Evolutionary conservation across 495 filamentous ascomycete genomes (phyloP), one percentile per base, ranked within the genome.

Genomic region (Hyaloscypha variabilis): DNA sequence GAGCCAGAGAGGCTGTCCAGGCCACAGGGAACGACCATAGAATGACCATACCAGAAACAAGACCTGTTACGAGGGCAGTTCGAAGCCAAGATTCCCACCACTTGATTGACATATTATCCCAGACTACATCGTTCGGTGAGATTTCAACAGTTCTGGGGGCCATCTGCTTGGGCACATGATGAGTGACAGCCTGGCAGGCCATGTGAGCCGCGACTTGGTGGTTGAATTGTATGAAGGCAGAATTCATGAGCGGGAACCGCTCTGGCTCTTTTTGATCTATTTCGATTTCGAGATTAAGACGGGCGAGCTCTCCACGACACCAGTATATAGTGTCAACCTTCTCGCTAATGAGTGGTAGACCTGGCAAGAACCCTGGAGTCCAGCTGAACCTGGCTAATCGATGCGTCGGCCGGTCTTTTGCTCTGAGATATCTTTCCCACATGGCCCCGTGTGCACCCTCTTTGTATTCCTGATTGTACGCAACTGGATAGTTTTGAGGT

Each of bases 211-310:
- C 93, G 6, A 97, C 92, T 76, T 99, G 95, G 71, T 97, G 91
- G 70, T 98, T 97, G 83, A 99, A 99, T 74, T 99, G 95, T 61
- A 99, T 93, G 71, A 99, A 99, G 17, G 95, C 95, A 14, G 96
- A 97, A 71, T 93, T 97, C 94, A 99, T 97, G 60, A 94, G 79
- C 2, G 95, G 96, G 66, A 91, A 99, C 30, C 87, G 87, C 69
- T 97, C 94, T 0, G 90, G 91, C 34, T 93, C 82, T 68, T 88
- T 81, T 71, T 99, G 96, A 70, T 98, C 96, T 34, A 89, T 78
- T 73, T 97, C 94, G 60, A 99, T 97, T 77, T 98, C 96, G 59
- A 94, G 61, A 70, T 98, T 99, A 28, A 98, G 80, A 23, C 90
- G 88, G 49, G 96, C 94, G 21, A 99, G 75, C 74, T 97, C 92